Percentiles rank a stretch among this genome's conserved stretches.
These are phyloP conservation scores for Debaryomyces sp. DNA, from an alignment of 1,139 yeast genomes.

Conservation along the genomic window DNA sequence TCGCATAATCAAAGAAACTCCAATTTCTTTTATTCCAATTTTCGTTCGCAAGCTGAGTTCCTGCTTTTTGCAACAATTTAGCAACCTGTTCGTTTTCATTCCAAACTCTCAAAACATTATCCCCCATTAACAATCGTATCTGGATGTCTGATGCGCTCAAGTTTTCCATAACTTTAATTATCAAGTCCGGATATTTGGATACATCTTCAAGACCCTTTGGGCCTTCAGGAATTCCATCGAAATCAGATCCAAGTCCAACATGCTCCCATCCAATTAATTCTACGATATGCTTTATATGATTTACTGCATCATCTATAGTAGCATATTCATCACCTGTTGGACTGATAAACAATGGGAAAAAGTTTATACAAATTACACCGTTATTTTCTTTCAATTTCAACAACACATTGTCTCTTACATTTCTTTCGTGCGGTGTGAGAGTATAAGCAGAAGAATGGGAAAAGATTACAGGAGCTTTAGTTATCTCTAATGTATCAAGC, in stretches of 20 bases:
- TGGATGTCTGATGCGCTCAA: constrained; percentile 44
- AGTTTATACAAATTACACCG: constrained; percentile 54
- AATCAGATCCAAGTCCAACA: constrained; percentile 58
- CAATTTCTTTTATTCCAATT: constrained; percentile 47
- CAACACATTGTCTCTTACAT: constrained; percentile 15
- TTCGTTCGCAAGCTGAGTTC: constrained; percentile 32
- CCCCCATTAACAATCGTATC: constrained; percentile 47
- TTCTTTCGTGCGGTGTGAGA: constrained; percentile 20
- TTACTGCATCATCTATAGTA: constrained; percentile 52
- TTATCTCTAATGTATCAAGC: constrained; percentile 43
- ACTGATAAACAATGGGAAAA: constrained; percentile 45
- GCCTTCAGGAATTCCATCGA: constrained; percentile 53
- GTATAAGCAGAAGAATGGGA: constrained; percentile 52
- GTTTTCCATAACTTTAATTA: constrained; percentile 40
- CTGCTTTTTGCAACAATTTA: constrained; percentile 14
- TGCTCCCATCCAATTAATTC: constrained; percentile 55
- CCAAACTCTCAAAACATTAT: constrained; percentile 52
- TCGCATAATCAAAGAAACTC: constrained; percentile 35
- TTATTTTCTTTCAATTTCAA: constrained; percentile 39
- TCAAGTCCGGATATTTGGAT: constrained; percentile 53
- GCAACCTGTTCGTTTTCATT: constrained; percentile 37
- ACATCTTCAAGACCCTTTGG: constrained; percentile 56
- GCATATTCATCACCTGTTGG: constrained; percentile 13
- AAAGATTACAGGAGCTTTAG: constrained; percentile 52
- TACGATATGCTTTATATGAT: constrained; percentile 46